Evolutionary conservation across 2,329 filamentous ascomycete species (phyloP).

Genomic region (Cytospora paraplurivora): DNA sequence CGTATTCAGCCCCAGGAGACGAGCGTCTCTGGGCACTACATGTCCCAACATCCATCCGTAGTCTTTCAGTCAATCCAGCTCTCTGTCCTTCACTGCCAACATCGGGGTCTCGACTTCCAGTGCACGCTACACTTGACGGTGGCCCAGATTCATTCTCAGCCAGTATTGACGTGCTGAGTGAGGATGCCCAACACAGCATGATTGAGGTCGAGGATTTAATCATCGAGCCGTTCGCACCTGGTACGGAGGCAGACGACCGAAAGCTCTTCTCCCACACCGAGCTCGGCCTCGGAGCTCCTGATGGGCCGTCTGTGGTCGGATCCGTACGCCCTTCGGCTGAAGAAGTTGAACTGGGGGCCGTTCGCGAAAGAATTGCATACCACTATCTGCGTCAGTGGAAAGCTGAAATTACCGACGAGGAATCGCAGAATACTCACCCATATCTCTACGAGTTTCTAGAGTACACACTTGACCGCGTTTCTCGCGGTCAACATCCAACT

Average conservation of each 20-base stretch:
- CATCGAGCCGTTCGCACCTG: constrained; percentile 25
- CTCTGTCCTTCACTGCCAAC: no score
- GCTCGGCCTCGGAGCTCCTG: constrained; percentile 25
- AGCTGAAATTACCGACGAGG: constrained; percentile 29
- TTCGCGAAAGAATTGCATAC: constrained; percentile 32
- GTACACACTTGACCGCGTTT: constrained; percentile 22
- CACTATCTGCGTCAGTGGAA: constrained; percentile 33
- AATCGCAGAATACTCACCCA: constrained; percentile 30
- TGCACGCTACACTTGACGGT: not conserved
- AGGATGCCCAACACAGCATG: constrained; percentile 24
- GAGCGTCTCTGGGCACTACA: no score
- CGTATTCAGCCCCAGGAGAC: no score
- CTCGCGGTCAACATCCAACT: constrained; percentile 30
- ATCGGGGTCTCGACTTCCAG: not conserved
- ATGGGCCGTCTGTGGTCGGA: constrained; percentile 8
- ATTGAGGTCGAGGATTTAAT: constrained; percentile 30
- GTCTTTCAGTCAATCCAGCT: no score
- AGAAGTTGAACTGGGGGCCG: constrained; percentile 27
- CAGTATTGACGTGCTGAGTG: constrained; percentile 18
- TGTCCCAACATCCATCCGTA: no score
- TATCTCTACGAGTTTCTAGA: constrained; percentile 32
- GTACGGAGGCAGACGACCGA: constrained; percentile 25
- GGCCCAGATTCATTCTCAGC: constrained; percentile 9
- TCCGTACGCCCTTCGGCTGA: constrained; percentile 3
- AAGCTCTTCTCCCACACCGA: constrained; percentile 23